These are phyloP conservation scores for Papiliotrema fonsecae DNA, from an alignment of 1,284 basidiomycete genomes.

Conservation along the genomic window DNA sequence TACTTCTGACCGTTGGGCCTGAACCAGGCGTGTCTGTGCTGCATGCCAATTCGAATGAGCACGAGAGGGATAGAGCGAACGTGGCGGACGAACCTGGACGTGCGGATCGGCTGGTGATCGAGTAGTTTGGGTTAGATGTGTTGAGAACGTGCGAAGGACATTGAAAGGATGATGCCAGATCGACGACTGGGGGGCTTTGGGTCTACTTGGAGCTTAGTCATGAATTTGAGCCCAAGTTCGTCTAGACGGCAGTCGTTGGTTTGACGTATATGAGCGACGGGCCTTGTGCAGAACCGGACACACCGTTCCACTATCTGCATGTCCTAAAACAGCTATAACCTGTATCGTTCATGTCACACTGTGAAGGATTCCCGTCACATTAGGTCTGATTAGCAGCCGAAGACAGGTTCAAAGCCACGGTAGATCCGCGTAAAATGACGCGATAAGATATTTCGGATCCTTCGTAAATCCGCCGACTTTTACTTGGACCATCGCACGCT, in stretches of 20 bases:
- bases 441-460: not conserved
- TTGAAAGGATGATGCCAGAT: not conserved
- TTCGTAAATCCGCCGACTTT: not conserved
- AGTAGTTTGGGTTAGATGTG: not conserved
- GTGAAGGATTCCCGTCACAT: not conserved
- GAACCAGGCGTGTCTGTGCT: no score
- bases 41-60: slow-evolving; percentile 5
- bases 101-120: slow-evolving; percentile 12
- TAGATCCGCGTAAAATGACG: not conserved
- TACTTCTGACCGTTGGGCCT: no score
- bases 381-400: not conserved
- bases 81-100: not conserved
- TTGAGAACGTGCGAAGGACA: not conserved
- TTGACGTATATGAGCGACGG: not conserved
- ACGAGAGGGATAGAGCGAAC: slow-evolving; percentile 11
- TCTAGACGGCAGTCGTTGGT: no score
- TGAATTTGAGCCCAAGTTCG: not conserved
- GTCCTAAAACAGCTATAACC: no score
- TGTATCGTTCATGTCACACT: not conserved
- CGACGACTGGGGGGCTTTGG: no score
- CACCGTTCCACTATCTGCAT: no score
- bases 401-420: not conserved
- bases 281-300: no score
- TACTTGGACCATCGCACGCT: not conserved
- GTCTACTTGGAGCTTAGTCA: not conserved